Evolutionary conservation across 2,329 filamentous ascomycete species (phyloP).

Genomic region (Shiraia sp.): DNA sequence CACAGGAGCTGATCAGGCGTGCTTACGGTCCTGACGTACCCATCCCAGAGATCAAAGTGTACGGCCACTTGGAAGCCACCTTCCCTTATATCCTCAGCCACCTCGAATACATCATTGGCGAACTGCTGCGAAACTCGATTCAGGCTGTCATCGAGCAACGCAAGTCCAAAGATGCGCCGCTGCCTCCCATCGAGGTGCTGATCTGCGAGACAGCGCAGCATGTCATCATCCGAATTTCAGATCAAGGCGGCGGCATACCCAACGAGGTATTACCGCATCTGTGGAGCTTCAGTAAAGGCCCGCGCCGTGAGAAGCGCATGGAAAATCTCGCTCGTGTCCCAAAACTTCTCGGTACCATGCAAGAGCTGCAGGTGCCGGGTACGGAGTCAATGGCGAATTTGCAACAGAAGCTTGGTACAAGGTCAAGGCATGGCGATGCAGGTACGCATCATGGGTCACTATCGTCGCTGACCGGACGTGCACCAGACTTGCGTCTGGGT

Average conservation of each 20-base stretch:
- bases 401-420: slow-evolving; percentile 24
- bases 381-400: slow-evolving; percentile 12
- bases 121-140: slow-evolving; percentile 91
- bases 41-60: slow-evolving; percentile 80
- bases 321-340: slow-evolving; percentile 85
- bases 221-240: slow-evolving; percentile 94
- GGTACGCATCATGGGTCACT: slow-evolving; percentile 64
- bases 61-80: slow-evolving; percentile 83
- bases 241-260: slow-evolving; percentile 90
- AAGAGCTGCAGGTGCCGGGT: slow-evolving; percentile 68
- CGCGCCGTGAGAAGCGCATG: slow-evolving; percentile 75
- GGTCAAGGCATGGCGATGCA: slow-evolving; percentile 26
- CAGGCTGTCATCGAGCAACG: slow-evolving; percentile 85
- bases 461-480: slow-evolving; percentile 76
- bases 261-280: slow-evolving; percentile 83
- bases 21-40: slow-evolving; percentile 72
- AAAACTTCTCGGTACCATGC: slow-evolving; percentile 88
- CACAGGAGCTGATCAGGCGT: slow-evolving; percentile 72
- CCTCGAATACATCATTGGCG: slow-evolving; percentile 95
- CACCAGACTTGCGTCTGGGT: slow-evolving; percentile 83
- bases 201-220: slow-evolving; percentile 94
- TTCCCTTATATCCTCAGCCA: slow-evolving; percentile 97
- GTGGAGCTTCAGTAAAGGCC: slow-evolving; percentile 97
- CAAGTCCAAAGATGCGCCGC: slow-evolving; percentile 50
- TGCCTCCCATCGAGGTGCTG: slow-evolving; percentile 88